Evolutionary conservation across 1,284 basidiomycete species (phyloP).

Genomic region (Phellopilus nigrolimitatus): DNA sequence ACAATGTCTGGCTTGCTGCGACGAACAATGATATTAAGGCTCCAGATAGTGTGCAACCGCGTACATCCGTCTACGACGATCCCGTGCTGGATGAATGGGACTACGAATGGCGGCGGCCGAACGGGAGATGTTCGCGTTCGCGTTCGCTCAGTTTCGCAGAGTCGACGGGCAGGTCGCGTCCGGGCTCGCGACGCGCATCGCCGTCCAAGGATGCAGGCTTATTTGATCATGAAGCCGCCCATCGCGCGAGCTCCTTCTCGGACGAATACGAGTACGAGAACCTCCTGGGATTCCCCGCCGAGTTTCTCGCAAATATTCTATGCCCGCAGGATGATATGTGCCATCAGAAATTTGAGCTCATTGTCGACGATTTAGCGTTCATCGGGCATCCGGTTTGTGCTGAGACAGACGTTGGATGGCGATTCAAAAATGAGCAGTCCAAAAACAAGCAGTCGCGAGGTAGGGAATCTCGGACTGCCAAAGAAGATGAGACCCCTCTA

Average conservation of each 20-base stretch:
- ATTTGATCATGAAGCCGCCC: constrained; percentile 17
- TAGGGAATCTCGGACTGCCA: constrained; percentile 43
- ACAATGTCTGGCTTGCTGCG: constrained; percentile 68
- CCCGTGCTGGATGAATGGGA: constrained; percentile 30
- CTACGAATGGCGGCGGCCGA: constrained; percentile 53
- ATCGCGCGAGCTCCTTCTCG: not conserved
- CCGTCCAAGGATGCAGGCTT: constrained; percentile 27
- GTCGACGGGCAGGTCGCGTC: constrained; percentile 26
- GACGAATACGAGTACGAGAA: constrained; percentile 44
- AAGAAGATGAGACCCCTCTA: not conserved
- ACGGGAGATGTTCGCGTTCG: constrained; percentile 34
- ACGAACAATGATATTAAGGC: constrained; percentile 32
- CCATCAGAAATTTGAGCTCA: constrained; percentile 91
- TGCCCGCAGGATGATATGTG: constrained; percentile 79
- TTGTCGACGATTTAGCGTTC: constrained; percentile 91
- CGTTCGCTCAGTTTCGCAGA: constrained; percentile 20
- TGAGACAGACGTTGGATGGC: constrained; percentile 71
- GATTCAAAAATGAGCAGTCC: no score
- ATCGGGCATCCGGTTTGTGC: constrained; percentile 91
- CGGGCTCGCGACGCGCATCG: constrained; percentile 29
- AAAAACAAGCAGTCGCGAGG: constrained; percentile 45
- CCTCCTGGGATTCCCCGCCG: constrained; percentile 76
- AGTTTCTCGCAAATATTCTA: constrained; percentile 79
- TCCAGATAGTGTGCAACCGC: constrained; percentile 26
- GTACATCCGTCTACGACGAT: constrained; percentile 23